Evolutionary conservation across 2,329 filamentous ascomycete genomes (phyloP), one percentile per base, ranked within the genome.

Genomic region (Microsporum audouinii): DNA sequence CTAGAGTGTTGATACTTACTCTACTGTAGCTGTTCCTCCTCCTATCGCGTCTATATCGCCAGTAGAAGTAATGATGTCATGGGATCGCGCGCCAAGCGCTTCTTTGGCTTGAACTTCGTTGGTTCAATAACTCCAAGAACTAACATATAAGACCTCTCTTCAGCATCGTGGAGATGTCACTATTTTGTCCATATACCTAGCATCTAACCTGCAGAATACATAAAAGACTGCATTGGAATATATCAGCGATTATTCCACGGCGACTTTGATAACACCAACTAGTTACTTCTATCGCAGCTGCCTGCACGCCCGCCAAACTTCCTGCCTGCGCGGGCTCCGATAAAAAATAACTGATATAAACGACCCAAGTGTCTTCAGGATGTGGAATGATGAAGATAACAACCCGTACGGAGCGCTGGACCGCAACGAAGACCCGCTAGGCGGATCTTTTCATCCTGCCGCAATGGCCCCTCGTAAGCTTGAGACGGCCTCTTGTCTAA

Each of bases 341-440:
- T 51, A 51, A 7, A 23, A 23, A 23, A 47, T 6, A 14, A n/a
- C 4, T n/a, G 10, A 17, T 23, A 47, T 47, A 27, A 27, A 23
- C 7, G 12, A 51, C 27, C 27, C 23, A 7, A 33, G 14, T 14
- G 10, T 34, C 31, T 36, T 59, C 31, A 59, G 14, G 67, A 97
- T 97, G 92, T 97, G 92, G 92, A 95, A 96, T 82, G 91, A 97
- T 80, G 92, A 97, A 78, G 90, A 97, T 72, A 97, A 97, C 77
- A 97, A 97, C 74, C 92, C 92, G 3, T 96, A 97, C 71, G 91
- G 91, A 69, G 92, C 89, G 75, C 96, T 95, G 78, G 89, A 94
- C 74, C 88, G 88, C 69, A 85, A 89, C 69, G 89, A 95, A 74
- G 89, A 88, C 64, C 84, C 88, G 72, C 23, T 57, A 6, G 89